A percentile compares a stretch with the other conserved stretches of the same genome.
Evolutionary conservation across 805 yeast genomes (phyloP).

Genomic region (Komagataella pseudopastoris): DNA sequence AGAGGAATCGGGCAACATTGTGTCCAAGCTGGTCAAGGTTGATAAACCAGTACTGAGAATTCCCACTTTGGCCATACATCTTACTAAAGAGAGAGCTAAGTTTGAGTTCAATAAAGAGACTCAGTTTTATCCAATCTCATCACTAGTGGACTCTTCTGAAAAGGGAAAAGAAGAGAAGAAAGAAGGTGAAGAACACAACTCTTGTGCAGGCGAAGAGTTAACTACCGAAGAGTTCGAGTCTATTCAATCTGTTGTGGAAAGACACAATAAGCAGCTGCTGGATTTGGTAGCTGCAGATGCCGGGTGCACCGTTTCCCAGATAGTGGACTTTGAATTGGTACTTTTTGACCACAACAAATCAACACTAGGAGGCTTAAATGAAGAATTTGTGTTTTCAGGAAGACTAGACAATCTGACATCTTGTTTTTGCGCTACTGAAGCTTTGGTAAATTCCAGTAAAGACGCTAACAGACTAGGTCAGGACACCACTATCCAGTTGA

Average conservation of each 20-base stretch:
- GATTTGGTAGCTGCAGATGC: constrained; percentile 57
- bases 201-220: constrained; percentile 36
- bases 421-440: constrained; percentile 69
- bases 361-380: constrained; percentile 73
- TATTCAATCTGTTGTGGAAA: constrained; percentile 45
- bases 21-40: constrained; percentile 63
- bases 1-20: constrained; percentile 28
- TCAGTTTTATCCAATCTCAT: constrained; percentile 78
- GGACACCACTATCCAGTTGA: constrained; percentile 51
- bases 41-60: constrained; percentile 78
- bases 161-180: constrained; percentile 4
- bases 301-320: constrained; percentile 32
- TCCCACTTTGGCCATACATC: constrained; percentile 90
- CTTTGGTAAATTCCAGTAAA: constrained; percentile 37
- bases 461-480: constrained; percentile 16
- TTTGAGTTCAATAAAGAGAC: constrained; percentile 86
- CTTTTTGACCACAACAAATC: constrained; percentile 79
- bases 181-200: constrained; percentile 5
- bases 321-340: constrained; percentile 84
- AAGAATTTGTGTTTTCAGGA: constrained; percentile 86
- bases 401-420: constrained; percentile 86
- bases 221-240: constrained; percentile 48
- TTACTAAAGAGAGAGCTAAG: constrained; percentile 62
- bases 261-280: constrained; percentile 68
- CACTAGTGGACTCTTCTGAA: constrained; percentile 25